Evolutionary conservation across 208 protist species (phyloP), one percentile per base, ranked within the genome.

Genomic region (Trypanosoma avium): DNA sequence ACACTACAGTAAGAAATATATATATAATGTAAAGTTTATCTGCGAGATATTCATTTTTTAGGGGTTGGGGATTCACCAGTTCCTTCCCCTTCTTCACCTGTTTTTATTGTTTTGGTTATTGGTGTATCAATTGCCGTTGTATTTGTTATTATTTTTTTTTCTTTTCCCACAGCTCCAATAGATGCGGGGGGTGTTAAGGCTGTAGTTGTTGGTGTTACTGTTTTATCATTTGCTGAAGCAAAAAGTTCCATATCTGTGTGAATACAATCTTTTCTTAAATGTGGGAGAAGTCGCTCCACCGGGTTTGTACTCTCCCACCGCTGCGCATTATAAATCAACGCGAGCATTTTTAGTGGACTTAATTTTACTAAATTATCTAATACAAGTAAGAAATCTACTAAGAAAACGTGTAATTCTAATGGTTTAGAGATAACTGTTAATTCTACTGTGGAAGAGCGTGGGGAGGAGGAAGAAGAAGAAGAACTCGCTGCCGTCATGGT

Each of bases 351-450:
- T 17, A 53, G 52, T 24, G 81, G 85, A 19, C 64, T 15, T 12
- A 86, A 67, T 7, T 67, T 68, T 57, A 67, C 17, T 8, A 83
- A 43, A 19, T 79, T 61, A 24, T 72, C 38, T 2, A 91, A 30
- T 4, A 90, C 81, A 17, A 87, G 72, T 29, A 84, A 47, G 71
- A 89, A 94, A 60, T 94, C 87, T 2, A 77, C 61, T 22, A 90
- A 61, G 59, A 91, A 71, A 26, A 56, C 60, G 9, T 47, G 59
- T 4, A 90, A 61, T 7, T 72, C 60, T 12, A 91, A 55, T 6
- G 84, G 87, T 58, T 78, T 57, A 21, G 77, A 54, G 15, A 75
- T 45, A 9, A 89, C 70, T 12, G 70, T 79, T 33, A 89, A 47
- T 54, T 94, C 87, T 21, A 94, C 81, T 43, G 84, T 94, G 54